Percentiles rank a stretch among this genome's conserved stretches.
Conservation (phyloP, 116 monocot genomes). For the Papilionanthe hybrid region DNA sequence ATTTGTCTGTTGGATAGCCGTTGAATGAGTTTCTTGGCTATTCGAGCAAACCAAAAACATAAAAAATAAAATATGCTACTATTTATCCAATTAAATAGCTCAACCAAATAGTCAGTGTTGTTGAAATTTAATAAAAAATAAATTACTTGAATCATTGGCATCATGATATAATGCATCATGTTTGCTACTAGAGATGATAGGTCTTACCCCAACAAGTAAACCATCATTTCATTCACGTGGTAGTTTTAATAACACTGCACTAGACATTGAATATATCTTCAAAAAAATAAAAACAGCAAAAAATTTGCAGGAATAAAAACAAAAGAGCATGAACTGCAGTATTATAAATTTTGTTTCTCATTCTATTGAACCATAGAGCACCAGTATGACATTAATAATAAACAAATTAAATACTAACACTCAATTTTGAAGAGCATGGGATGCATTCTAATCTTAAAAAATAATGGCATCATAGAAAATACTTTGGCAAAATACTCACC, state of each 20-base stretch:
- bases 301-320: not conserved
- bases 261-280: not conserved
- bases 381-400: not conserved
- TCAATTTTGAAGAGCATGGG: not conserved
- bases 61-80: not conserved
- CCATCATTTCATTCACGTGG: not conserved
- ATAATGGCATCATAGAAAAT: not conserved
- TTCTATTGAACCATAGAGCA: not conserved
- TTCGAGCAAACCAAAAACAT: not conserved
- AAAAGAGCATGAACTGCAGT: not conserved
- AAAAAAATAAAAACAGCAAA: not conserved
- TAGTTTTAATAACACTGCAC: not conserved
- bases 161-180: not conserved
- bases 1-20: not conserved
- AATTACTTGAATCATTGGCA: not conserved
- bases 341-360: not conserved
- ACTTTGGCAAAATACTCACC: conserved; percentile 35
- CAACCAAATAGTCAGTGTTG: not conserved
- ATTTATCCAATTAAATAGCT: not conserved
- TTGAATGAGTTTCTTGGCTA: not conserved
- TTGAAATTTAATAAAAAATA: not conserved
- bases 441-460: not conserved
- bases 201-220: not conserved
- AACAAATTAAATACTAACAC: not conserved
- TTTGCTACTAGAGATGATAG: not conserved